Percentiles rank a stretch among this genome's conserved stretches.
phyloP scores from a whole-genome alignment of 2,329 filamentous ascomycete genomes.

The Trichophyton verrucosum region DNA sequence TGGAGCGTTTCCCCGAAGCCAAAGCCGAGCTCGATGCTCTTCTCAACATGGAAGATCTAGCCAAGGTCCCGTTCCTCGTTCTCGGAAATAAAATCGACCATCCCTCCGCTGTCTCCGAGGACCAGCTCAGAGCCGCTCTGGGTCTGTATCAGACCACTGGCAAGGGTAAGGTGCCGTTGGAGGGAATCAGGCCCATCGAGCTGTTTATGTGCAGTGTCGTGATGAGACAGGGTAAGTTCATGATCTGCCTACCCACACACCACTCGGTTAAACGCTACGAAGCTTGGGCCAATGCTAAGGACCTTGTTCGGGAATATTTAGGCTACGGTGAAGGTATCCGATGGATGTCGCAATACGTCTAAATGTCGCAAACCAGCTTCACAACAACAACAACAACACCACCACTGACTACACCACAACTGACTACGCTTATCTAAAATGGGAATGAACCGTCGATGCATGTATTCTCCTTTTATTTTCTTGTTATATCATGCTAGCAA shows the following conservation, averaged over 20 bases:
- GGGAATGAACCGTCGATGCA: slow-evolving; percentile 5
- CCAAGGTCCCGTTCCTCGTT: slow-evolving; percentile 90
- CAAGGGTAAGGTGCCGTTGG: slow-evolving; percentile 85
- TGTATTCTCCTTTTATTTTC: not conserved
- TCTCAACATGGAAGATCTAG: slow-evolving; percentile 89
- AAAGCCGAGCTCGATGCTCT: slow-evolving; percentile 96
- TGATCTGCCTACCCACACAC: not conserved
- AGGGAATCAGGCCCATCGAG: slow-evolving; percentile 90
- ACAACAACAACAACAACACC: too few relatives aligned
- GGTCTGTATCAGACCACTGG: slow-evolving; percentile 93
- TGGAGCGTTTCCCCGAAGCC: slow-evolving; percentile 83
- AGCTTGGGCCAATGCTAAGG: not conserved
- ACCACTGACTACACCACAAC: too few relatives aligned
- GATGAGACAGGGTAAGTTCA: slow-evolving; percentile 70
- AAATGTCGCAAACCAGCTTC: slow-evolving; percentile 19
- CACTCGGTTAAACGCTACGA: too few relatives aligned
- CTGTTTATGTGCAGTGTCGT: slow-evolving; percentile 99
- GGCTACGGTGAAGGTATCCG: slow-evolving; percentile 81
- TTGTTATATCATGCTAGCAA: not conserved
- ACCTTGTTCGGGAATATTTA: slow-evolving; percentile 20
- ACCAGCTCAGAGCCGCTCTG: slow-evolving; percentile 82
- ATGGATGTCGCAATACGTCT: slow-evolving; percentile 89
- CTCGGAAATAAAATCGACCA: slow-evolving; percentile 99
- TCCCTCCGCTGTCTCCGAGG: slow-evolving; percentile 87
- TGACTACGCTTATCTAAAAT: slow-evolving; percentile 16